Conservation (phyloP, 2,329 filamentous ascomycete genomes). For the Cytospora piceae region DNA sequence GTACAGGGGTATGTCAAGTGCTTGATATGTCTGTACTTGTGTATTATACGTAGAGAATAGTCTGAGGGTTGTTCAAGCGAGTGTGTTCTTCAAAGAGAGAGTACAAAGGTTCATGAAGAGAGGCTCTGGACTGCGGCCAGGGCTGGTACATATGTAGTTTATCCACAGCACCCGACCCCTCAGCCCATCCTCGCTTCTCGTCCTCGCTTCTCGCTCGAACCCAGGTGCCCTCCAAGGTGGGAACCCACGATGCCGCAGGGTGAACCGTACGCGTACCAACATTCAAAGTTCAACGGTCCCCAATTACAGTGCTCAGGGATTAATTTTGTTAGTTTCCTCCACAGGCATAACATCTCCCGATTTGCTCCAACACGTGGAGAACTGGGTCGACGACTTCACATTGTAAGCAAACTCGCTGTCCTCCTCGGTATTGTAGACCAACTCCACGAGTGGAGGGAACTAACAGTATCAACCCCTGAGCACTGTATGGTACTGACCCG, state of each 20-base stretch:
- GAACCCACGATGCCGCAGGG: not conserved
- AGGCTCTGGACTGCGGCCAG: not conserved
- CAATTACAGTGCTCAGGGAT: too few relatives aligned
- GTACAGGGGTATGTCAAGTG: not conserved
- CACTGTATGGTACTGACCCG: not conserved
- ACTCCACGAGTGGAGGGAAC: too few relatives aligned
- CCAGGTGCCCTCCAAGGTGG: not conserved
- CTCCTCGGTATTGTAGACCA: too few relatives aligned
- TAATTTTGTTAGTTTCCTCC: too few relatives aligned
- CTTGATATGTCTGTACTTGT: not conserved
- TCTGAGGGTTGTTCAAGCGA: not conserved
- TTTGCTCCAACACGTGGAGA: too few relatives aligned
- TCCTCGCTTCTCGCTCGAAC: not conserved
- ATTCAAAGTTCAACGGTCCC: not conserved
- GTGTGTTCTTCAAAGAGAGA: not conserved
- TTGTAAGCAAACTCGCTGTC: too few relatives aligned
- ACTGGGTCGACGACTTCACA: too few relatives aligned
- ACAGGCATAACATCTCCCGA: too few relatives aligned
- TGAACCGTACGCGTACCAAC: not conserved
- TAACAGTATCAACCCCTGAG: too few relatives aligned
- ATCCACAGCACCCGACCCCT: too few relatives aligned
- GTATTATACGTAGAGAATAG: not conserved
- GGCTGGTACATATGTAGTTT: not conserved
- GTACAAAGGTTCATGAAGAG: not conserved
- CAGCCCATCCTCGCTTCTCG: too few relatives aligned